phyloP scores from a whole-genome alignment of 306 rosid genomes.

The Acacia confusa region DNA sequence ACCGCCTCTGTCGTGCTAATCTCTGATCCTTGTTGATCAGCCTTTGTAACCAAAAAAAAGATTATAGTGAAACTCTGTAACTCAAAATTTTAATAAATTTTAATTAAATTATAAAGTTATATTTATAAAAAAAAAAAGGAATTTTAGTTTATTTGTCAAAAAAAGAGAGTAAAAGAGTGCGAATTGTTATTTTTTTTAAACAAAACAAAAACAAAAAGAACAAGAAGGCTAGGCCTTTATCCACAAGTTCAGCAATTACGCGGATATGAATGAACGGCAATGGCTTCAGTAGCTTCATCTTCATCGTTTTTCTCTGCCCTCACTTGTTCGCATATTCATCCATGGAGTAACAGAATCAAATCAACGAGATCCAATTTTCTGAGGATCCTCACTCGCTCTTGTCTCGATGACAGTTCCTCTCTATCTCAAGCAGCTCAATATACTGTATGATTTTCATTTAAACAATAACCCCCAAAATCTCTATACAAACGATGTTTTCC shows the following conservation, averaged over 20 bases:
- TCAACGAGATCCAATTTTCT: constrained; percentile 30
- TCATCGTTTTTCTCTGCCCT: constrained; percentile 37
- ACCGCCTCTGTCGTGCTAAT: no score
- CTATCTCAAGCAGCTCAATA: constrained; percentile 80
- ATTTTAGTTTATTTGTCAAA: no score
- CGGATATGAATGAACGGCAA: constrained; percentile 14
- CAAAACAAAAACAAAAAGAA: no score
- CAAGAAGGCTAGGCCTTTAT: background rate
- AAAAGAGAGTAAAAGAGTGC: no score
- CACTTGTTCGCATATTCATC: constrained; percentile 31
- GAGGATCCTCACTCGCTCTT: constrained; percentile 51
- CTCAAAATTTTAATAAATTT: no score
- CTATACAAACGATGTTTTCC: background rate
- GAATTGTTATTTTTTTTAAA: no score
- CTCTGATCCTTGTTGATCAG: no score
- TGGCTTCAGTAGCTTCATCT: constrained; percentile 48
- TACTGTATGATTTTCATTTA: constrained; percentile 44
- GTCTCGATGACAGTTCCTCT: constrained; percentile 65
- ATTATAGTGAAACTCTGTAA: no score
- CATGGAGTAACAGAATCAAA: constrained; percentile 8
- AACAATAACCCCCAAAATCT: background rate
- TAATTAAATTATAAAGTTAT: no score
- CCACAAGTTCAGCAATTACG: background rate
- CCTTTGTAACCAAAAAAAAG: no score
- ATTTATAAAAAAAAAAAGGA: no score